These are phyloP conservation scores for Davidsoniella australis DNA, from an alignment of 2,329 filamentous ascomycete species.

Conservation along the genomic window DNA sequence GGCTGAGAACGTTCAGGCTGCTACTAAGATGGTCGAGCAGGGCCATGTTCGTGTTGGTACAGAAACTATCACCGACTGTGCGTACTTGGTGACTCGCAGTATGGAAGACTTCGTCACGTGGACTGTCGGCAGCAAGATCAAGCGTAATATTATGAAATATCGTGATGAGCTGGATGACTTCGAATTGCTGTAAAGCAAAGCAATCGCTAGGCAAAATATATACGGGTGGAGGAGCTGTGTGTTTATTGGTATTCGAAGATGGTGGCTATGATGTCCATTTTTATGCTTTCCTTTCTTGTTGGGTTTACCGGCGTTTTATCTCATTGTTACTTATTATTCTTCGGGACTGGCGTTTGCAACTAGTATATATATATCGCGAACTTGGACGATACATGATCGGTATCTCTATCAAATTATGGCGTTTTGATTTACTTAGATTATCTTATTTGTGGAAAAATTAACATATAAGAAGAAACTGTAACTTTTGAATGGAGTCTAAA, in stretches of 20 bases:
- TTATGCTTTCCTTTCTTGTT: neutral
- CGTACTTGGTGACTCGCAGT: constrained; percentile 71
- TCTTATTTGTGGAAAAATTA: neutral
- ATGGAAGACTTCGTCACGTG: constrained; percentile 96
- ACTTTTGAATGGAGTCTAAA: neutral
- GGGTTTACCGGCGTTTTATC: neutral
- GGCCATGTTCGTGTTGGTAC: constrained; percentile 85
- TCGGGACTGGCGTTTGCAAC: neutral
- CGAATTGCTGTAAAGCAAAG: constrained; percentile 52
- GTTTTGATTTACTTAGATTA: neutral
- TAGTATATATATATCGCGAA: neutral
- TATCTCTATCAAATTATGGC: neutral
- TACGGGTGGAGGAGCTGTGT: neutral
- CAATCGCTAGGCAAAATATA: no score
- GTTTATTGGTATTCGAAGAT: no score
- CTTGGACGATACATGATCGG: neutral
- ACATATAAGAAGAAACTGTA: no score
- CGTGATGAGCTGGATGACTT: constrained; percentile 92
- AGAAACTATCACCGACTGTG: constrained; percentile 76
- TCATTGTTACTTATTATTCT: neutral
- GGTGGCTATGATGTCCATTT: neutral
- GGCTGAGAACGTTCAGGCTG: constrained; percentile 77
- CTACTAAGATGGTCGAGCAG: constrained; percentile 79
- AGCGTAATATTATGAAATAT: constrained; percentile 89
- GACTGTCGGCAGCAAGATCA: constrained; percentile 93